Conservation (phyloP, 331 rosid genomes). For the Spiraea crenata region DNA sequence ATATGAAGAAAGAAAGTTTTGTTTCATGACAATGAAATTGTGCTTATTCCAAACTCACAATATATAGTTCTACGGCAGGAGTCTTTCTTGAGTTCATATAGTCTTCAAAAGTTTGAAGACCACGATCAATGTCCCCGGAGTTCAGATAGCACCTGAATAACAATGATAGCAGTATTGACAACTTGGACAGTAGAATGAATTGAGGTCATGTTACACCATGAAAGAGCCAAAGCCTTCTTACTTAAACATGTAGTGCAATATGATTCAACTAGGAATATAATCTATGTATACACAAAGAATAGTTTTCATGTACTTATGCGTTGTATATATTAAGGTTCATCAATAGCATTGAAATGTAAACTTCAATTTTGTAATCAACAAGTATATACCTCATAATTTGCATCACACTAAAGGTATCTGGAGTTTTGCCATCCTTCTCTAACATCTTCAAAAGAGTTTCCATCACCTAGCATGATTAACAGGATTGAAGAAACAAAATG, state of each 20-base stretch:
- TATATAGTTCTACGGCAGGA: slow-evolving; percentile 49
- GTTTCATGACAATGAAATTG: slow-evolving; percentile 13
- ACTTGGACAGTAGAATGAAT: background rate
- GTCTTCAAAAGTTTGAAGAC: slow-evolving; percentile 54
- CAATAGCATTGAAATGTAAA: background rate
- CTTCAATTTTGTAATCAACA: slow-evolving; percentile 13
- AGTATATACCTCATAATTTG: slow-evolving; percentile 76
- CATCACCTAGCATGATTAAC: slow-evolving; percentile 52
- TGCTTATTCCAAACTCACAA: slow-evolving; percentile 49
- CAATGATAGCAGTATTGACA: slow-evolving; percentile 28
- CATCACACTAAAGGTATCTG: slow-evolving; percentile 57
- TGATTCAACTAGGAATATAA: too few species aligned
- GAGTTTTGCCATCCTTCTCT: slow-evolving; percentile 59
- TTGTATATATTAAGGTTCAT: slow-evolving; percentile 4
- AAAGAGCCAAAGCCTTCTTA: background rate
- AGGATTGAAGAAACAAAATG: background rate
- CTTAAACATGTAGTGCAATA: background rate
- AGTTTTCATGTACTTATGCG: slow-evolving; percentile 2
- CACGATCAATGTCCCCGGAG: slow-evolving; percentile 78
- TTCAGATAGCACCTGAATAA: slow-evolving; percentile 70
- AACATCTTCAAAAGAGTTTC: slow-evolving; percentile 70
- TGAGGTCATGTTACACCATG: background rate
- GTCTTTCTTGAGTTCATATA: slow-evolving; percentile 36
- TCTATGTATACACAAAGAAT: background rate
- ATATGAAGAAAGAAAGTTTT: background rate